Base-by-base conservation (phyloP, 176 grass and related monocot genomes). In the Aegilops umbellulata region DNA sequence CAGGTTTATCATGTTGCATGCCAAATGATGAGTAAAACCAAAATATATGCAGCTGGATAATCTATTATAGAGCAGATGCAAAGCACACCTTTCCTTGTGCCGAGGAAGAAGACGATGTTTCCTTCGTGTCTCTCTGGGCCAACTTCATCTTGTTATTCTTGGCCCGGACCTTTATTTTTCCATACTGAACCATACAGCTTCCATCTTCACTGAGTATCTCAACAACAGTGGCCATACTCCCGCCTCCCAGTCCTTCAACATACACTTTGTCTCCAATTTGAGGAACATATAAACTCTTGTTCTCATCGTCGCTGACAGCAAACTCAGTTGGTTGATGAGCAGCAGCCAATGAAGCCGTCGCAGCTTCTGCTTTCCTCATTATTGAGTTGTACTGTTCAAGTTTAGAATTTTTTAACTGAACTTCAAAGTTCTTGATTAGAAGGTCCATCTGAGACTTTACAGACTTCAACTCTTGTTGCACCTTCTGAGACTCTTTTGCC, bases 231-330 rank as follows among this genome's bases (percentile, higher is more conserved):
- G 93, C 88, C 65, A 88, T 46, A 22, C 82, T 95, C 31, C 38
- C 90, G 12, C 83, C 90, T 64, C 88, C 93, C 79, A 95, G 63
- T 0, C 88, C 90, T 69, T 88, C 82, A 39, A 95, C 74, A 30
- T 81, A 88, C 34, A 95, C 93, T 88, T 90, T 90, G 27, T 92
- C 93, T 82, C 93, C 93, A 65, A 92, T 75, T 67, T 90, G 86
- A 6, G 88, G 90, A 83, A 88, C 34, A 90, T 90, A 95, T 11
- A 39, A 88, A 65, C 19, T 82, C 15, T 78, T 77, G 19, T 74
- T 82, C 24, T 87, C 80, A 30, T 81, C 77, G 3, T 86, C 88
- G 69, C 29, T 36, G 6, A 79, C 72, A 60, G 81, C 42, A 75
- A 84, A 25, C 77, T 92, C 88, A 9, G 49, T 84, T 74, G 86